Conservation (phyloP, 2,329 filamentous ascomycete genomes). For the Colletotrichum sidae region DNA sequence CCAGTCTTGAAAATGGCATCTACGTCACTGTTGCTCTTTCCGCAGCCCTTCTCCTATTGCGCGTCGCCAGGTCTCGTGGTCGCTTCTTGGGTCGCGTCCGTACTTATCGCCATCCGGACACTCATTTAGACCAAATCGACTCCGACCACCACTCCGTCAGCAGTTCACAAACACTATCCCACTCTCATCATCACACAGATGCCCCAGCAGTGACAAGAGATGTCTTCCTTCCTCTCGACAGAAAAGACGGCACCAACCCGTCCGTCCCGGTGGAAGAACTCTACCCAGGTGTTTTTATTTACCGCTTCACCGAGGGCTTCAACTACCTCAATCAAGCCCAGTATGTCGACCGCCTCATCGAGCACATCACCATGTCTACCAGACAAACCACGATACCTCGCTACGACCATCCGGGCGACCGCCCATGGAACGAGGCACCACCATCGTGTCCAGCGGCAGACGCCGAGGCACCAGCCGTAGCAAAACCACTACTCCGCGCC, state of each 20-base stretch:
- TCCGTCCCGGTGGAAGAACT: conserved; percentile 57
- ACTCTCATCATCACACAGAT: neutral
- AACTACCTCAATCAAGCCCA: conserved; percentile 66
- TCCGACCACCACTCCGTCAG: conserved; percentile 11
- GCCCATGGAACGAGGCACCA: conserved; percentile 67
- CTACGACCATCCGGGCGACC: conserved; percentile 45
- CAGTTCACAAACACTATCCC: conserved; percentile 33
- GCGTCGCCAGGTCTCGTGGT: conserved; percentile 58
- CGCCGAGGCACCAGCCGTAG: neutral
- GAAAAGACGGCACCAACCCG: conserved; percentile 64
- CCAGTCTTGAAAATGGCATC: conserved; percentile 61
- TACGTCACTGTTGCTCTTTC: conserved; percentile 60
- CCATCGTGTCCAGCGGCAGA: conserved; percentile 24
- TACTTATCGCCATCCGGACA: conserved; percentile 28
- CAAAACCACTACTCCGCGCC: conserved; percentile 59
- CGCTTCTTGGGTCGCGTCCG: conserved; percentile 56
- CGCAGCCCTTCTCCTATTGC: conserved; percentile 55
- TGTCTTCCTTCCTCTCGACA: conserved; percentile 60
- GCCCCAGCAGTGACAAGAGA: conserved; percentile 32
- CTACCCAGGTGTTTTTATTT: conserved; percentile 66
- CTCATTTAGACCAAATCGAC: conserved; percentile 8
- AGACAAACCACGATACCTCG: conserved; percentile 43
- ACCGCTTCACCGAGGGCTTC: conserved; percentile 66
- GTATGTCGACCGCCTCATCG: conserved; percentile 62
- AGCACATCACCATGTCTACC: conserved; percentile 56